Evolutionary conservation across 345 rosid genomes (phyloP), one percentile per base, ranked within the genome.

Genomic region (Raphanus sativus): DNA sequence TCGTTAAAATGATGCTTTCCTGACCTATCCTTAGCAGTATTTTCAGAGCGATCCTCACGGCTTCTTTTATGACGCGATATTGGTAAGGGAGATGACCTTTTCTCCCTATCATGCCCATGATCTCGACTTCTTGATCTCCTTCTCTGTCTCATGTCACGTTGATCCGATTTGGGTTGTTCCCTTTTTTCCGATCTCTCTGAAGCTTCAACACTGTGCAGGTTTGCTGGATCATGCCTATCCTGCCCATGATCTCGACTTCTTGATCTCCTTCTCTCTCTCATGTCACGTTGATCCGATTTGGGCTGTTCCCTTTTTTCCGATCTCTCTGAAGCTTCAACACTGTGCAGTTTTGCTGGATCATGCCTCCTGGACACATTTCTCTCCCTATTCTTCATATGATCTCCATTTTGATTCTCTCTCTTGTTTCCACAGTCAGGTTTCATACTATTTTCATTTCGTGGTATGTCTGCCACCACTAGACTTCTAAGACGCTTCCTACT

Each of bases 121-220:
- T 89, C 96, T 68, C 76, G 82, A 81, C 96, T 95, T 81, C 87
- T 86, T 67, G 96, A 91, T 30, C 90, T 80, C 81, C 83, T 87
- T 82, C 88, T 95, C 71, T 77, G 75, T 76, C 76, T 83, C 68
- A 71, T 28, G 62, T 85, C 89, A 67, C 74, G 85, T n/a, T 86
- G 69, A 70, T 75, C 86, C 21, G 85, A 87, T 78, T 81, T 86
- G 26, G 85, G 78, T 13, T 73, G 77, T 69, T 90, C 91, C 70
- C 84, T 90, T 81, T 71, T 82, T 45, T 80, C 86, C 82, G 74
- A 82, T 80, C 81, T 78, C 72, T 85, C 91, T 52, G 78, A 74
- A 83, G 65, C 77, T 83, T 87, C 86, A 74, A 70, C 71, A 75
- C 74, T 79, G 55, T 73, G 84, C 69, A 77, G 75, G 78, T 85